Percentiles rank a stretch among this genome's conserved stretches.
These are phyloP conservation scores for Tetrastigma voinierianum DNA, from an alignment of 164 flowering plant species.

Conservation along the genomic window DNA sequence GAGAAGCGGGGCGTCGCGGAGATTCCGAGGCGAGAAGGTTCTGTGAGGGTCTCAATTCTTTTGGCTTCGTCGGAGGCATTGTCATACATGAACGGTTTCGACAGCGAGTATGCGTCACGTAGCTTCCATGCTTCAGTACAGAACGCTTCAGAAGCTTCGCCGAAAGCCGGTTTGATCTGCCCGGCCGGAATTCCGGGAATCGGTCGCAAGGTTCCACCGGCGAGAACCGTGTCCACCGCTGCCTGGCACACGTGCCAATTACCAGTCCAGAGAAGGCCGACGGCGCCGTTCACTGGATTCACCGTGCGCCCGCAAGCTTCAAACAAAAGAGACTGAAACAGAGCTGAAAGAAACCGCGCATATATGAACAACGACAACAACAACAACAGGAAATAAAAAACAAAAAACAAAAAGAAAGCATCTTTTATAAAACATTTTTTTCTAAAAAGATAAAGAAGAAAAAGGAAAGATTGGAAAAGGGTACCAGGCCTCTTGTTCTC, in stretches of 20 bases:
- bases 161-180: conserved; percentile 1
- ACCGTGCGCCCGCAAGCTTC: conserved; percentile 66
- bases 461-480: neutral
- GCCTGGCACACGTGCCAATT: conserved; percentile 62
- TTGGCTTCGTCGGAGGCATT: neutral
- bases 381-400: neutral
- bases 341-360: conserved; percentile 25
- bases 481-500: conserved; percentile 58
- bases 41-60: too few relatives aligned
- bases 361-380: too few relatives aligned
- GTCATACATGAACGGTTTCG: neutral
- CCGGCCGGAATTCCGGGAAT: conserved; percentile 16
- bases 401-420: neutral
- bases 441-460: neutral
- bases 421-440: conserved; percentile 1
- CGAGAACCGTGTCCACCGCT: conserved; percentile 51
- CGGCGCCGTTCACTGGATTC: conserved; percentile 62
- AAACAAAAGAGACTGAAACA: conserved; percentile 54
- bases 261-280: conserved; percentile 51
- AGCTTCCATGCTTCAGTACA: neutral
- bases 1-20: conserved; percentile 10
- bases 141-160: conserved; percentile 11
- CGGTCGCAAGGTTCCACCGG: conserved; percentile 41
- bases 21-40: neutral
- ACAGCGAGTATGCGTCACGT: neutral